Evolutionary conservation across 192 early-diverging fungal species (phyloP), one percentile per base, ranked within the genome.

Genomic region (Backusella australiensis): DNA sequence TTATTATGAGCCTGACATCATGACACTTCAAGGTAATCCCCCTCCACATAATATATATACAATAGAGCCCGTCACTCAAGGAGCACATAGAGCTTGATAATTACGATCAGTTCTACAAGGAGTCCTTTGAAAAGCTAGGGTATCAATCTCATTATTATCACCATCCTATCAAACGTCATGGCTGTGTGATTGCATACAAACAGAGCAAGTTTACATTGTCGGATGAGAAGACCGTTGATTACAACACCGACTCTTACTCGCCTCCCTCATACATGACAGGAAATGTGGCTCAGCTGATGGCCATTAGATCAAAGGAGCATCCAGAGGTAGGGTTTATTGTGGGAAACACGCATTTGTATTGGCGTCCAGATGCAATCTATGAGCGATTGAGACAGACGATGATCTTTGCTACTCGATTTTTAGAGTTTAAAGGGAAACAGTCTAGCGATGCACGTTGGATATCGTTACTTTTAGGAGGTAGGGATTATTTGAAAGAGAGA

Each of bases 331-430:
- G 78, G 8, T 34, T 83, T 26, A 26, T 83, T 19, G 74, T 83
- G 7, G 82, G 78, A 11, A 83, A 79, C 15, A 83, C 82, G 3
- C 78, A 83, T 72, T 34, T 83, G 2, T 83, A 77, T 17, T 83
- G 82, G 82, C 75, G 75, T 23, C 82, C 82, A 0, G 41, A 52
- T 23, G 75, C 82, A 6, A 78, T 44, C n/a, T 83, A 83, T 56
- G 82, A 83, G 39, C 21, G 76, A n/a, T 36, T 75, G 7, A 68
- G 82, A 38, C 82, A 83, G 44, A 68, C 66, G 2, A 23, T 36
- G 19, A 76, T 78, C 12, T 82, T 76, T 63, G 44, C 26, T 6
- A 66, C 69, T 14, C 32, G 53, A 15, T 53, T 75, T 4, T 35
- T 41, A 14, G 71, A 72, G 32, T 69, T 75, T n/a, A 41, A 67